Evolutionary conservation across 2,329 filamentous ascomycete species (phyloP), one percentile per base, ranked within the genome.

Genomic region (Grosmannia serpens): DNA sequence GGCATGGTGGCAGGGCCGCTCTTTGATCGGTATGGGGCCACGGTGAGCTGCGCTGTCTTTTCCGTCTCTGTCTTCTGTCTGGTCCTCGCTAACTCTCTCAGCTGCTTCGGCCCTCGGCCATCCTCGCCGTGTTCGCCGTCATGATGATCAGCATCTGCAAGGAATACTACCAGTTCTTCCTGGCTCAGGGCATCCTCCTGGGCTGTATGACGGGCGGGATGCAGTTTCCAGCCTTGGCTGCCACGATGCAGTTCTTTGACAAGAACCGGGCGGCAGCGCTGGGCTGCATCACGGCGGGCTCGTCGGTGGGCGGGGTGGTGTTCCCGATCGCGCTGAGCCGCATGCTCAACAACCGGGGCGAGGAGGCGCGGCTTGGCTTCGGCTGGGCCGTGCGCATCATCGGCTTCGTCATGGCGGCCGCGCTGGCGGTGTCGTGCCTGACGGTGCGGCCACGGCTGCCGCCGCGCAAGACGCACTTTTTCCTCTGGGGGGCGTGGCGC

Each of bases 321-420:
- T 75, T 77, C 56, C 75, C 76, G 20, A 75, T 77, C 47, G 71
- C 78, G 61, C 81, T 85, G 60, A 74, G 81, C 57, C 73, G 77
- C 52, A 71, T 87, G 20, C 71, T 84, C n/a, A 70, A 63, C 44
- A 27, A 54, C 7, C 78, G 78, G 0, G 24, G 10, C n/a, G 58
- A 58, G n/a, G 58, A 63, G 15, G 60, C 68, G 1, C 53, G 46
- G 1, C 31, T 67, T 7, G 56, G 59, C 2, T 67, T 67, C 35
- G 64, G 64, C 54, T 67, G 66, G 66, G 49, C 65, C 7, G 72
- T 77, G 1, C 71, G 77, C 17, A 69, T 75, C 46, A 65, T 76
- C 9, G 77, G 70, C 9, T 77, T 78, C 61, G 64, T 74, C 57
- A 72, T 75, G 64, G 62, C 75, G 4, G 66, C 65, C 0, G 53